These are phyloP conservation scores for Trypanosoma platydactyli DNA, from an alignment of 208 protist genomes.

Conservation along the genomic window DNA sequence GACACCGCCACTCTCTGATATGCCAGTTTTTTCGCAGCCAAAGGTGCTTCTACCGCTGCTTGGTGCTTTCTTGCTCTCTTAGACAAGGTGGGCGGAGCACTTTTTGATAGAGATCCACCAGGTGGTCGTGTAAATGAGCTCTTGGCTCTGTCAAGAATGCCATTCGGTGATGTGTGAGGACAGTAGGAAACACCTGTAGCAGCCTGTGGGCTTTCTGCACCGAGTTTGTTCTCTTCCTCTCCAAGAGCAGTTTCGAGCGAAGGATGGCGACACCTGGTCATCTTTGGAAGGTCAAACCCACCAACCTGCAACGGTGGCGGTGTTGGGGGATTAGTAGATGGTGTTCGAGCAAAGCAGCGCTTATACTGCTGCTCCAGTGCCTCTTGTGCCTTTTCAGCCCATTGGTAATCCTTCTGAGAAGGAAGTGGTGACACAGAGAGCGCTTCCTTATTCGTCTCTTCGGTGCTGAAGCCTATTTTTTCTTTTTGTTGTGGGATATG, in stretches of 20 bases:
- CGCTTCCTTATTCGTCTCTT: background rate
- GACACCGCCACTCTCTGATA: background rate
- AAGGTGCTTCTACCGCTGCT: background rate
- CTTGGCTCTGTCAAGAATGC: background rate
- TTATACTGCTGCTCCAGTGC: slow-evolving; percentile 44
- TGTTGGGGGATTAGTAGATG: slow-evolving; percentile 12
- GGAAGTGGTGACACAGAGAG: slow-evolving; percentile 22
- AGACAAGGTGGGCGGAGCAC: background rate
- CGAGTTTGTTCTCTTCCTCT: background rate
- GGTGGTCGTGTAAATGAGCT: background rate
- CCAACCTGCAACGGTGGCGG: slow-evolving; percentile 15
- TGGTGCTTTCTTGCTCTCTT: background rate
- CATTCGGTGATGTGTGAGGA: background rate
- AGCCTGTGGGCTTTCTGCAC: slow-evolving; percentile 1
- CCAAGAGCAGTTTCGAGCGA: background rate
- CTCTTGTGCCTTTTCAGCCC: slow-evolving; percentile 42
- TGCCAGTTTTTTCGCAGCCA: background rate
- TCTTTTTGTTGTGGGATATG: background rate
- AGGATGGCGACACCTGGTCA: slow-evolving; percentile 6
- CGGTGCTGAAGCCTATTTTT: background rate
- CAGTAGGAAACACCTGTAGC: background rate
- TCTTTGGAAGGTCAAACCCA: slow-evolving; percentile 22
- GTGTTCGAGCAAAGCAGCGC: slow-evolving; percentile 24
- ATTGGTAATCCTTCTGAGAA: slow-evolving; percentile 42
- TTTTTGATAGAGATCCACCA: background rate